A percentile compares a stretch with the other conserved stretches of the same genome.
phyloP scores from a whole-genome alignment of 1,284 basidiomycete species.

The Athelia psychrophila region DNA sequence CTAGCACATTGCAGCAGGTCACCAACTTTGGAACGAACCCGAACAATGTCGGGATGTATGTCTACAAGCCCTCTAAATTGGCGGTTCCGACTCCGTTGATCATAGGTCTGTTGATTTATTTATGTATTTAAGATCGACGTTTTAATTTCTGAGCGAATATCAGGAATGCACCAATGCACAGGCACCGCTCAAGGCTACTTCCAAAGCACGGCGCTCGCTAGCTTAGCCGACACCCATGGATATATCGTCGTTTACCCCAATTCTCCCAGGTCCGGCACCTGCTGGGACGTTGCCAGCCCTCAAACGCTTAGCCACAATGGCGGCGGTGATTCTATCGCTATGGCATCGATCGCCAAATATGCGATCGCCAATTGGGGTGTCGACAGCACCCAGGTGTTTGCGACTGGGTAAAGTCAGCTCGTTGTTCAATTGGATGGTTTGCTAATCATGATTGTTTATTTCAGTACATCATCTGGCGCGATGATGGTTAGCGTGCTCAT shows the following conservation, averaged over 20 bases:
- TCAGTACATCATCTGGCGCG: conserved; percentile 50
- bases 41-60: conserved; percentile 39
- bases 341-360: conserved; percentile 45
- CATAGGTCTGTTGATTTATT: no score
- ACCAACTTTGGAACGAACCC: conserved; percentile 46
- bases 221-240: conserved; percentile 42
- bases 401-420: no score
- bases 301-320: conserved; percentile 51
- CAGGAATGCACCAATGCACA: conserved; percentile 50
- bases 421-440: no score
- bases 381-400: conserved; percentile 42
- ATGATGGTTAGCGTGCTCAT: conserved; percentile 61
- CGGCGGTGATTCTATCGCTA: conserved; percentile 52
- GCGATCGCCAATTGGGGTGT: conserved; percentile 48
- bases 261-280: conserved; percentile 43
- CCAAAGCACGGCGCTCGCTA: conserved; percentile 44
- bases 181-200: conserved; percentile 53
- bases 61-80: no score
- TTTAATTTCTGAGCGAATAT: conserved; percentile 49
- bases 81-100: no score
- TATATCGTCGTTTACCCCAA: conserved; percentile 49
- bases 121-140: conserved; percentile 18
- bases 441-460: no score
- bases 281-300: conserved; percentile 53
- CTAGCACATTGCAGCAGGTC: no score